Evolutionary conservation across 805 yeast genomes (phyloP).

Genomic region (Ogataea kodamae): DNA sequence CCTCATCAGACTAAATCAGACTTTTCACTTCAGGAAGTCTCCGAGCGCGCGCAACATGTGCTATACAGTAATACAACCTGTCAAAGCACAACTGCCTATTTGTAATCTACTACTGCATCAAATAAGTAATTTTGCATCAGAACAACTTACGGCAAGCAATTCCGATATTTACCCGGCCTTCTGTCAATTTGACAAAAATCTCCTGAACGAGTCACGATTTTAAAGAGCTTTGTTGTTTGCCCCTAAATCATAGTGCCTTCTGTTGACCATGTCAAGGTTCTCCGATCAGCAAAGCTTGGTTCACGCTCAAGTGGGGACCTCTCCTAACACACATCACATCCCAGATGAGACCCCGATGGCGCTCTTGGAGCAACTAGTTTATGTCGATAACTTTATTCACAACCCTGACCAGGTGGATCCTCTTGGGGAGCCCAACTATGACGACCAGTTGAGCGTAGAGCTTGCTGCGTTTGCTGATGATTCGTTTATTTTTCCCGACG

Average conservation of each 20-base stretch:
- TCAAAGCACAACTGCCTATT: conserved; percentile 1
- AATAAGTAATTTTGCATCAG: no score
- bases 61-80: no score
- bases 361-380: conserved; percentile 71
- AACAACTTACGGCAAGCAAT: no score
- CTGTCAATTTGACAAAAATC: conserved; percentile 3
- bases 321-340: conserved; percentile 5
- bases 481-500: conserved; percentile 76
- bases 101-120: no score
- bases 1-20: conserved; percentile 3
- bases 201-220: conserved; percentile 1
- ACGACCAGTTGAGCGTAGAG: conserved; percentile 57
- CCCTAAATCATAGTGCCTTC: conserved; percentile 1
- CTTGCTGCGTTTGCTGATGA: conserved; percentile 82
- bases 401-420: conserved; percentile 37
- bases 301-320: conserved; percentile 2
- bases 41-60: no score
- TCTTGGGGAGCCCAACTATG: conserved; percentile 39
- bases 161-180: conserved; percentile 7
- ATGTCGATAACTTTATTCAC: conserved; percentile 72
- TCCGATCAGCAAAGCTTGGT: conserved; percentile 3
- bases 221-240: conserved; percentile 3
- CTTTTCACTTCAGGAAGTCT: no score
- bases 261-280: conserved; percentile 7
- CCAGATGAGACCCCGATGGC: conserved; percentile 39